phyloP scores from a whole-genome alignment of 148 eudicot species.

The Rhododendron kiyosumense region DNA sequence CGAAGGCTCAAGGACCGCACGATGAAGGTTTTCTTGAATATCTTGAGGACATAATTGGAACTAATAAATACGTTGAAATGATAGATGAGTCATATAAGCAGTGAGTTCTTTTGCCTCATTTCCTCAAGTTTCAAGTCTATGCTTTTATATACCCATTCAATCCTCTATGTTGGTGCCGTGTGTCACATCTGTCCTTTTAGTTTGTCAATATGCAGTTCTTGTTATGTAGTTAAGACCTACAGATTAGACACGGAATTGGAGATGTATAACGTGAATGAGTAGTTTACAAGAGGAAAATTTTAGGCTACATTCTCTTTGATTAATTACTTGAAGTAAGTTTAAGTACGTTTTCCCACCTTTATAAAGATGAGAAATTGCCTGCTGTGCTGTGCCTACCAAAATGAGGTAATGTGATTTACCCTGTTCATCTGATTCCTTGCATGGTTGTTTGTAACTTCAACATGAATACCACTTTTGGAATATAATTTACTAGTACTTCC shows the following conservation, averaged over 20 bases:
- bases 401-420: not conserved
- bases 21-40: conserved; percentile 95
- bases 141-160: not conserved
- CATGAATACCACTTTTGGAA: not conserved
- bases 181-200: not conserved
- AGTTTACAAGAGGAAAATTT: not conserved
- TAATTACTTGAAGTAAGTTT: not conserved
- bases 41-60: conserved; percentile 83
- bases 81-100: conserved; percentile 80
- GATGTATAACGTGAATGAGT: not conserved
- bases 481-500: not conserved
- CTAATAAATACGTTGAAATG: conserved; percentile 89
- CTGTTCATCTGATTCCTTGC: not conserved
- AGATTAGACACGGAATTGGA: not conserved
- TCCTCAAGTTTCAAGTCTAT: not conserved
- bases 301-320: not conserved
- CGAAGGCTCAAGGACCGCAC: conserved; percentile 87
- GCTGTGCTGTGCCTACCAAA: not conserved
- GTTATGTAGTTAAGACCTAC: not conserved
- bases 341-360: too few relatives aligned
- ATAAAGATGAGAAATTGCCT: not conserved
- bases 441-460: not conserved
- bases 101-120: conserved; percentile 43
- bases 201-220: not conserved
- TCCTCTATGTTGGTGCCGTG: not conserved